A percentile compares a stretch with the other conserved stretches of the same genome.
Conservation (phyloP, 2,329 filamentous ascomycete species). For the Nothophoma quercina region DNA sequence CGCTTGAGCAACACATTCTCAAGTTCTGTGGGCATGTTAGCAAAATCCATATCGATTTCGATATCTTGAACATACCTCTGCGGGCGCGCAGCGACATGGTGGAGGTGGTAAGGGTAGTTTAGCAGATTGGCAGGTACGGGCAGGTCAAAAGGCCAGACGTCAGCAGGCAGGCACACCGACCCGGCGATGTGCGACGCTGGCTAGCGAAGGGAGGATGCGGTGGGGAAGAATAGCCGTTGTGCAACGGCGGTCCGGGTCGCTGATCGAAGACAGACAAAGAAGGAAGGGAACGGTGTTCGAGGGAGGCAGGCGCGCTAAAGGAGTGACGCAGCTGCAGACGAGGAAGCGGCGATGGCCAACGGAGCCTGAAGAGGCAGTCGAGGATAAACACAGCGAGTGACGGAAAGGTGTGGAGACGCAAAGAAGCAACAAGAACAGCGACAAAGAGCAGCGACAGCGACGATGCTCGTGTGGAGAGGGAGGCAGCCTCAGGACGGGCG, state of each 20-base stretch:
- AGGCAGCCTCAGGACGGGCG: constrained; percentile 13
- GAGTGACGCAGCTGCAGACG: constrained; percentile 15
- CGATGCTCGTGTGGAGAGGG: constrained; percentile 13
- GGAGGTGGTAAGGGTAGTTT: constrained; percentile 4
- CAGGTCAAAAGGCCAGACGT: constrained; percentile 6
- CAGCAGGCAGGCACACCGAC: constrained; percentile 9
- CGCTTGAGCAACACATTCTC: constrained; percentile 59
- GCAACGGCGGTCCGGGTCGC: constrained; percentile 10
- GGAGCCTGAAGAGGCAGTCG: constrained; percentile 17
- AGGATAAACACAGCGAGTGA: constrained; percentile 15
- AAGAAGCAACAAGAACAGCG: constrained; percentile 1
- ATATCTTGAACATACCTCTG: constrained; percentile 8
- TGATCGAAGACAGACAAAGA: constrained; percentile 7
- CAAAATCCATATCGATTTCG: neutral
- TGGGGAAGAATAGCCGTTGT: constrained; percentile 4
- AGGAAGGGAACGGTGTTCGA: constrained; percentile 14
- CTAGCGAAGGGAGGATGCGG: constrained; percentile 10
- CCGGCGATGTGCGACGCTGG: constrained; percentile 6
- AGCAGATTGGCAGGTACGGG: constrained; percentile 5
- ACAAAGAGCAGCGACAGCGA: constrained; percentile 11
- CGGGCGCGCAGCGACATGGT: constrained; percentile 18
- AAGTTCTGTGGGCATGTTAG: constrained; percentile 39
- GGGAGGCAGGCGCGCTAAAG: constrained; percentile 9
- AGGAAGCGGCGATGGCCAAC: constrained; percentile 17
- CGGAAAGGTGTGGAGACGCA: neutral